These are phyloP conservation scores for Collariella sp. DNA, from an alignment of 495 filamentous ascomycete species.

Conservation along the genomic window DNA sequence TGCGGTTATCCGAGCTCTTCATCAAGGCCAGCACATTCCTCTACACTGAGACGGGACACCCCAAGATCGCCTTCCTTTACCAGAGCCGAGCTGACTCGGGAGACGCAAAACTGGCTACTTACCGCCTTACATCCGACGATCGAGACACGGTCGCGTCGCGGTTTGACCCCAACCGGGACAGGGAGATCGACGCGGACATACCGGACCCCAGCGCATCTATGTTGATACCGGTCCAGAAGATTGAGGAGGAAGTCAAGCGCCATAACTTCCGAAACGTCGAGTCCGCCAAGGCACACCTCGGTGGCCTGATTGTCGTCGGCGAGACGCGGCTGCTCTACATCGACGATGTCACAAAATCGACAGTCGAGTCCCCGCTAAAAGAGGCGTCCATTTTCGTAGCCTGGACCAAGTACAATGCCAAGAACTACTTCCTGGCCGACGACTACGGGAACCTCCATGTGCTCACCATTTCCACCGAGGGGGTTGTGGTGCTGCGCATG, in stretches of 20 bases:
- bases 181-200: slow-evolving; percentile 47
- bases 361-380: slow-evolving; percentile 50
- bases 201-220: slow-evolving; percentile 67
- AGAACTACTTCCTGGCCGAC: slow-evolving; percentile 78
- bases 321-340: slow-evolving; percentile 80
- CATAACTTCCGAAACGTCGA: slow-evolving; percentile 44
- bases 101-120: slow-evolving; percentile 50
- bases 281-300: slow-evolving; percentile 41
- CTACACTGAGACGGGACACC: slow-evolving; percentile 59
- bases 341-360: slow-evolving; percentile 58
- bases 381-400: slow-evolving; percentile 76
- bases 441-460: slow-evolving; percentile 79
- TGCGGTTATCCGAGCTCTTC: slow-evolving; percentile 78
- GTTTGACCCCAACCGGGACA: slow-evolving; percentile 40
- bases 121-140: slow-evolving; percentile 46
- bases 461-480: slow-evolving; percentile 61
- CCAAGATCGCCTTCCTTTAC: slow-evolving; percentile 76
- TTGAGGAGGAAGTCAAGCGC: slow-evolving; percentile 41
- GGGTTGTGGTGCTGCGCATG: slow-evolving; percentile 42
- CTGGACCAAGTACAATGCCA: slow-evolving; percentile 76
- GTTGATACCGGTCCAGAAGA: slow-evolving; percentile 70
- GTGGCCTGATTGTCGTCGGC: slow-evolving; percentile 73
- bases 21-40: slow-evolving; percentile 77
- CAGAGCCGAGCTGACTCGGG: slow-evolving; percentile 60
- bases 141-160: slow-evolving; percentile 35